Conservation (phyloP, 1,284 basidiomycete species). For the Ceratobasidium theobromae region DNA sequence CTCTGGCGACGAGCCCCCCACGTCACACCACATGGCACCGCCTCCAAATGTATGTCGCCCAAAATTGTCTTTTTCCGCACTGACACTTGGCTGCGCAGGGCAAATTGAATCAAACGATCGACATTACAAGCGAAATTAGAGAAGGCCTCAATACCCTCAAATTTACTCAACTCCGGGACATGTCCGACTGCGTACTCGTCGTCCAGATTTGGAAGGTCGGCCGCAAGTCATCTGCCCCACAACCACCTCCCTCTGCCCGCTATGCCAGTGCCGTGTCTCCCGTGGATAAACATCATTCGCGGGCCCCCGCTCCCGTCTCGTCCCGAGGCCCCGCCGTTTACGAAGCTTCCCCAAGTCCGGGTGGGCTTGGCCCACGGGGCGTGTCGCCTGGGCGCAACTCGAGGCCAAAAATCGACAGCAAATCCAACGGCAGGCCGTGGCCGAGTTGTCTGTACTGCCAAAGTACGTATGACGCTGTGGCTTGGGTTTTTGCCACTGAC, state of each 20-base stretch:
- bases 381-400: neutral
- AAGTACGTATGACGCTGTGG: too few relatives aligned
- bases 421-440: slow-evolving; percentile 4
- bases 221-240: neutral
- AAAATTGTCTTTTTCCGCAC: neutral
- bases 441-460: slow-evolving; percentile 18
- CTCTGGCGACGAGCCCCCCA: slow-evolving; percentile 26
- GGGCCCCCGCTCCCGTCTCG: neutral
- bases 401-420: neutral
- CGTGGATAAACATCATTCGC: neutral
- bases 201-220: slow-evolving; percentile 30
- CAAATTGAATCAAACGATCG: slow-evolving; percentile 29
- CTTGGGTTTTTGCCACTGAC: too few relatives aligned
- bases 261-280: neutral
- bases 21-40: slow-evolving; percentile 26
- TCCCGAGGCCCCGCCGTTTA: slow-evolving; percentile 17
- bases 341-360: slow-evolving; percentile 15
- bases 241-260: neutral
- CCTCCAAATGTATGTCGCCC: slow-evolving; percentile 14
- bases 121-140: slow-evolving; percentile 30
- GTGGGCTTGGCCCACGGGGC: neutral
- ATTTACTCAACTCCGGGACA: slow-evolving; percentile 27
- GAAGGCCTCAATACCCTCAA: slow-evolving; percentile 29
- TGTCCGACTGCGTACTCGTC: slow-evolving; percentile 27
- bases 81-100: slow-evolving; percentile 6